Percentiles rank a stretch among this genome's conserved stretches.
Conservation (phyloP, 2,329 filamentous ascomycete species). For the Dactylellina haptotyla region DNA sequence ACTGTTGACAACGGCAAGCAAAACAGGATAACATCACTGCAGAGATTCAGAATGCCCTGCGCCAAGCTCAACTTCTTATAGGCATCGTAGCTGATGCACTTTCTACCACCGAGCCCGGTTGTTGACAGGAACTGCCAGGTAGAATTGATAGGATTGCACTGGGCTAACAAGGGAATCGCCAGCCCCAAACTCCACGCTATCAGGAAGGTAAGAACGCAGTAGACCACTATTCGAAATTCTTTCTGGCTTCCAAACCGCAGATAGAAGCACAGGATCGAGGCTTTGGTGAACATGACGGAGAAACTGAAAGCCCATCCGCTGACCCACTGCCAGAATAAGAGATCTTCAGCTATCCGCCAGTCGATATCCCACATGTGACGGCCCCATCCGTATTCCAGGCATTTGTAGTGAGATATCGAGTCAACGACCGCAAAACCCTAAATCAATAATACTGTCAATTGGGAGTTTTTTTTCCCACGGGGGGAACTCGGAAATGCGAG, state of each 20-base stretch:
- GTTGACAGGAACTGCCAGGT: slow-evolving; percentile 26
- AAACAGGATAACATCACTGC: slow-evolving; percentile 46
- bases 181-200: slow-evolving; percentile 45
- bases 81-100: slow-evolving; percentile 27
- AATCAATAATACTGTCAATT: not conserved
- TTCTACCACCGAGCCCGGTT: not conserved
- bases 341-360: slow-evolving; percentile 26
- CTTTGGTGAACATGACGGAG: slow-evolving; percentile 50
- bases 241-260: slow-evolving; percentile 34
- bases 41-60: slow-evolving; percentile 37
- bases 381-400: slow-evolving; percentile 46
- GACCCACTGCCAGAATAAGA: slow-evolving; percentile 51
- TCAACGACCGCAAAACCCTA: slow-evolving; percentile 40
- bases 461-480: not conserved
- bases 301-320: slow-evolving; percentile 51
- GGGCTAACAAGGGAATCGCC: slow-evolving; percentile 36
- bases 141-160: slow-evolving; percentile 29
- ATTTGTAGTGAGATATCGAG: slow-evolving; percentile 38
- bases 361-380: slow-evolving; percentile 53
- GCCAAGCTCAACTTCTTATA: slow-evolving; percentile 45
- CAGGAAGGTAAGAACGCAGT: slow-evolving; percentile 36
- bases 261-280: slow-evolving; percentile 50
- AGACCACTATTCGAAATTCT: slow-evolving; percentile 36
- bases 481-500: not conserved
- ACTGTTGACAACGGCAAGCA: slow-evolving; percentile 43